Evolutionary conservation across 225 moss, liverwort and hornwort species (phyloP).

Genomic region (Bryoerythrophyllum caledonicum): DNA sequence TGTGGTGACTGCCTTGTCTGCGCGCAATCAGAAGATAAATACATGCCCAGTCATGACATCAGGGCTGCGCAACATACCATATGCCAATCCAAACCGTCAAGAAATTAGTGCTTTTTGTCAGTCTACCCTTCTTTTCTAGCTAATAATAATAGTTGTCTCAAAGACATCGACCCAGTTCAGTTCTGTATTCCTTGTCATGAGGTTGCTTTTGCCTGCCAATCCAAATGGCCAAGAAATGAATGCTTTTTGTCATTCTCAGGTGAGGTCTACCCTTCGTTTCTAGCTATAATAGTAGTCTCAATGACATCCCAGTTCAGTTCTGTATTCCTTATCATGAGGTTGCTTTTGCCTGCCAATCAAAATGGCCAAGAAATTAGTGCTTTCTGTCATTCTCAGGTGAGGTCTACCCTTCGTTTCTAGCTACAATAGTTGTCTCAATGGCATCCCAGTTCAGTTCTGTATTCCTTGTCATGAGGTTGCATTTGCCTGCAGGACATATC

Average conservation of each 20-base stretch:
- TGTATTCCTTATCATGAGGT: too few relatives aligned
- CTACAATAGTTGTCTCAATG: neutral
- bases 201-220: too few relatives aligned
- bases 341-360: too few relatives aligned
- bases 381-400: too few relatives aligned
- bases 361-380: too few relatives aligned
- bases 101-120: constrained; percentile 12
- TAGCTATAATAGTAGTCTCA: neutral
- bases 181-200: too few relatives aligned
- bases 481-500: constrained; percentile 63
- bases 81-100: constrained; percentile 52
- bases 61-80: constrained; percentile 74
- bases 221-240: constrained; percentile 39
- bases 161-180: too few relatives aligned
- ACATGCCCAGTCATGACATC: too few relatives aligned
- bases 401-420: constrained; percentile 8
- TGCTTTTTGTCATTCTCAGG: neutral
- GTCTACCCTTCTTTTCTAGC: constrained; percentile 20
- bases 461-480: neutral
- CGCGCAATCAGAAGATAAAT: too few relatives aligned
- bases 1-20: constrained; percentile 63
- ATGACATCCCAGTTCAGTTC: too few relatives aligned
- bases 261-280: constrained; percentile 15
- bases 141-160: neutral
- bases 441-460: too few relatives aligned